These are phyloP conservation scores for Dictyostelium intermedium DNA, from an alignment of 78 protist species.

Conservation along the genomic window DNA sequence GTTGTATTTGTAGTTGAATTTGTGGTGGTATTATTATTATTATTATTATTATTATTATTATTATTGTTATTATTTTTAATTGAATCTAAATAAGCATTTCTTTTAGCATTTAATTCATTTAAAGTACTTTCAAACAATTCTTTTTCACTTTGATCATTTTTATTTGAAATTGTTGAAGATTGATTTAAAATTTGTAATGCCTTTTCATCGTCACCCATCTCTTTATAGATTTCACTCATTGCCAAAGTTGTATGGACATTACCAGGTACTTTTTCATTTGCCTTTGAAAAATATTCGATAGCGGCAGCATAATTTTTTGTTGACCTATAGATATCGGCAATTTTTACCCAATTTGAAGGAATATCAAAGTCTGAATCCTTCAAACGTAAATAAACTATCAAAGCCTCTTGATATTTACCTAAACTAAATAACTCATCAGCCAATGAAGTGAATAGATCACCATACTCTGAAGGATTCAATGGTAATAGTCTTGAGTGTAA, in stretches of 20 bases:
- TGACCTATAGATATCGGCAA: background rate
- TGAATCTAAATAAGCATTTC: background rate
- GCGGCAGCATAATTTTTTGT: background rate
- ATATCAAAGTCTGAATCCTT: background rate
- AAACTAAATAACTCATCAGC: background rate
- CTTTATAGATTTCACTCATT: slow-evolving; percentile 35
- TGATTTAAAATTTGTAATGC: slow-evolving; percentile 16
- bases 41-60: background rate
- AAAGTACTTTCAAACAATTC: background rate
- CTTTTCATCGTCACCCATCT: slow-evolving; percentile 37
- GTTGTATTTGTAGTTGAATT: background rate
- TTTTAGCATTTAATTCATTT: background rate
- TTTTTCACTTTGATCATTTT: slow-evolving; percentile 8
- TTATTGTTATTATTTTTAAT: background rate
- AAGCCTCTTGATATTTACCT: background rate
- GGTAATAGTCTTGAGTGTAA: background rate
- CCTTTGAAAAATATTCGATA: background rate
- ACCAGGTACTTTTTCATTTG: slow-evolving; percentile 5
- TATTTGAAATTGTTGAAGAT: background rate
- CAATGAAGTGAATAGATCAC: background rate
- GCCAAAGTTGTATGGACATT: background rate
- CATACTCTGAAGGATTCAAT: background rate
- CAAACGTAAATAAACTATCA: background rate
- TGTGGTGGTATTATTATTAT: background rate
- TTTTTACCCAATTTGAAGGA: slow-evolving; percentile 1